Percentiles rank a stretch among this genome's conserved stretches.
phyloP scores from a whole-genome alignment of 768 basidiomycete species.

The Tulasnella sp. region DNA sequence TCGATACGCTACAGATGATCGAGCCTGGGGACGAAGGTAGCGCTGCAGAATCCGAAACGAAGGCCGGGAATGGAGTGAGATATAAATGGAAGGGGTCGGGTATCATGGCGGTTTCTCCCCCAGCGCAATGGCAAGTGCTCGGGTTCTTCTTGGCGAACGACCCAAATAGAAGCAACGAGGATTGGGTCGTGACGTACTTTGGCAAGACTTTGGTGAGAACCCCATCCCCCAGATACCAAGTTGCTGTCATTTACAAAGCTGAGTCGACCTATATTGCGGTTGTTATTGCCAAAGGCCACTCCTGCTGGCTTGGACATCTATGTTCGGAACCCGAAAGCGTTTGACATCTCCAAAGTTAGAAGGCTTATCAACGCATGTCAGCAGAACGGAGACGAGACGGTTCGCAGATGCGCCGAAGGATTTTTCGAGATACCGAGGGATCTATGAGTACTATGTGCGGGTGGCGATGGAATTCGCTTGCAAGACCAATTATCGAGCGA shows the following conservation, averaged over 20 bases:
- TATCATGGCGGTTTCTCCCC: background rate
- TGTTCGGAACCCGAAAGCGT: slow-evolving; percentile 2
- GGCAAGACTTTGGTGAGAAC: slow-evolving; percentile 6
- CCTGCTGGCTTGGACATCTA: slow-evolving; percentile 6
- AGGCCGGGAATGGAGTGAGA: background rate
- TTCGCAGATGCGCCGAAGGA: background rate
- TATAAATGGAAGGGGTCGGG: slow-evolving; percentile 8
- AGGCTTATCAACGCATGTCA: slow-evolving; percentile 7
- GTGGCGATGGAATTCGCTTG: too few relatives aligned
- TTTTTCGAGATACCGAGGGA: slow-evolving; percentile 9
- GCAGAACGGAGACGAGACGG: slow-evolving; percentile 5
- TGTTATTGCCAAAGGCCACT: slow-evolving; percentile 2
- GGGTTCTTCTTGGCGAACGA: slow-evolving; percentile 1
- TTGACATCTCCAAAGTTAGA: background rate
- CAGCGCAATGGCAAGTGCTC: slow-evolving; percentile 6
- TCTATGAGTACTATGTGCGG: too few relatives aligned
- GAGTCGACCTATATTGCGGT: background rate
- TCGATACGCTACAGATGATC: background rate
- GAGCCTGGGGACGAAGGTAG: background rate
- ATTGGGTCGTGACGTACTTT: slow-evolving; percentile 11
- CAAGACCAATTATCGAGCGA: too few relatives aligned
- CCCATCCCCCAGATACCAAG: background rate
- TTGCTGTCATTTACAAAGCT: background rate
- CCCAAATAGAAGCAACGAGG: background rate
- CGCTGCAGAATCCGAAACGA: background rate